Evolutionary conservation across 176 grass and related monocot genomes (phyloP).

Genomic region (Areca catechu): DNA sequence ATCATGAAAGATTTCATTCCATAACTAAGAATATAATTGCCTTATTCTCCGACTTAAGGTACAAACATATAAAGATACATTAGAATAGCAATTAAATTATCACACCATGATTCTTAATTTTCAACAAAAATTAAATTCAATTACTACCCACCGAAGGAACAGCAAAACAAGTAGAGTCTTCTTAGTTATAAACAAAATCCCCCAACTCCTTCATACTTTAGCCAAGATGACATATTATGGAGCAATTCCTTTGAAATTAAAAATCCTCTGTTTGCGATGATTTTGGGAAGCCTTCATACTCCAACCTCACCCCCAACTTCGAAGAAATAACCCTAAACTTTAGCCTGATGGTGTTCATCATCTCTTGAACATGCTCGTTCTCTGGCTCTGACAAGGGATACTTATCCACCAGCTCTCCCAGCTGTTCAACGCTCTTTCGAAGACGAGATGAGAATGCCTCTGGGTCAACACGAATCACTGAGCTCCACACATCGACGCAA

Average conservation of each 20-base stretch:
- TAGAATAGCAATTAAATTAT: too few species aligned
- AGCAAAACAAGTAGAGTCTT: too few species aligned
- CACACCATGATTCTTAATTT: too few species aligned
- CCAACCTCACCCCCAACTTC: constrained; percentile 50
- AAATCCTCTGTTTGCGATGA: constrained; percentile 41
- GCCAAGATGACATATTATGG: too few species aligned
- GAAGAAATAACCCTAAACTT: constrained; percentile 66
- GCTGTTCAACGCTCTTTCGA: constrained; percentile 52
- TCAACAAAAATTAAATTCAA: too few species aligned
- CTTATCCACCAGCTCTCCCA: constrained; percentile 33
- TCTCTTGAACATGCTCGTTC: constrained; percentile 46
- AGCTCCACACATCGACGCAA: constrained; percentile 64
- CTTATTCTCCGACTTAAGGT: too few species aligned
- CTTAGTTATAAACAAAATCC: too few species aligned
- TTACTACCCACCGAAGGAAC: too few species aligned
- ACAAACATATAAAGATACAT: too few species aligned
- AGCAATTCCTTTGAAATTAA: not conserved
- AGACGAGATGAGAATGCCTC: constrained; percentile 42
- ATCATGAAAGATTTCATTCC: too few species aligned
- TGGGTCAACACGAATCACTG: constrained; percentile 28
- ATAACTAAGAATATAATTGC: too few species aligned
- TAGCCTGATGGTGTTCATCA: constrained; percentile 53
- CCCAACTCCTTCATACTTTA: too few species aligned
- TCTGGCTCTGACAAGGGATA: constrained; percentile 57
- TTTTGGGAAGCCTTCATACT: constrained; percentile 47